Evolutionary conservation across 1,139 yeast species (phyloP).

Genomic region (Zygotorulaspora mrakii): DNA sequence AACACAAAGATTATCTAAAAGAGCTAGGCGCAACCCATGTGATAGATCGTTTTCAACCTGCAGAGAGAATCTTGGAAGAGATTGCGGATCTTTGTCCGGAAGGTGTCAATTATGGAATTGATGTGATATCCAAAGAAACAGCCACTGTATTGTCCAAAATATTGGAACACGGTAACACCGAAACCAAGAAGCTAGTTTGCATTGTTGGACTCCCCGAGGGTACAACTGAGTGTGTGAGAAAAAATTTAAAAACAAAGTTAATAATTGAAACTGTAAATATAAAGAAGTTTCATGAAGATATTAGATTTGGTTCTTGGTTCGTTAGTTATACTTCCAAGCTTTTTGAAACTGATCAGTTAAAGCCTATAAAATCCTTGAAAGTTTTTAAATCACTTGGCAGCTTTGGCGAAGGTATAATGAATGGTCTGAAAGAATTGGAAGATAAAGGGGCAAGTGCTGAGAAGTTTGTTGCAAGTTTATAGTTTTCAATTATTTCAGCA

Average conservation of each 20-base stretch:
- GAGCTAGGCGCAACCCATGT: constrained; percentile 43
- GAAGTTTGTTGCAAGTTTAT: constrained; percentile 39
- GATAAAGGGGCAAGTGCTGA: constrained; percentile 43
- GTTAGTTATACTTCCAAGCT: constrained; percentile 39
- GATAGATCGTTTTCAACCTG: constrained; percentile 39
- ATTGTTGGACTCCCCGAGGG: constrained; percentile 41
- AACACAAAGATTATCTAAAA: constrained; percentile 38
- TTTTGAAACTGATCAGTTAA: constrained; percentile 32
- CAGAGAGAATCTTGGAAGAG: constrained; percentile 30
- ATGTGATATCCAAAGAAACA: constrained; percentile 45
- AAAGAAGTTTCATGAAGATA: constrained; percentile 45
- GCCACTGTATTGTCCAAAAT: constrained; percentile 38
- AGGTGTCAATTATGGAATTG: constrained; percentile 41
- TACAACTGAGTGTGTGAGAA: constrained; percentile 15
- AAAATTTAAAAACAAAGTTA: constrained; percentile 28
- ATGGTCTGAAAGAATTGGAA: constrained; percentile 42
- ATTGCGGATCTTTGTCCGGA: constrained; percentile 22
- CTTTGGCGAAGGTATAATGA: constrained; percentile 36
- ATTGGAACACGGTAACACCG: constrained; percentile 20
- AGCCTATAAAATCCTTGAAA: constrained; percentile 39
- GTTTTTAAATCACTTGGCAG: constrained; percentile 37
- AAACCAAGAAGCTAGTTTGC: constrained; percentile 38
- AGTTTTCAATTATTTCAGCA: too few species aligned
- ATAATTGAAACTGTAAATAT: constrained; percentile 38
- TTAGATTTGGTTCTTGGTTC: constrained; percentile 39